A percentile compares a stretch with the other conserved stretches of the same genome.
Evolutionary conservation across 257 asterid species (phyloP).

Genomic region (Penstemon davidsonii): DNA sequence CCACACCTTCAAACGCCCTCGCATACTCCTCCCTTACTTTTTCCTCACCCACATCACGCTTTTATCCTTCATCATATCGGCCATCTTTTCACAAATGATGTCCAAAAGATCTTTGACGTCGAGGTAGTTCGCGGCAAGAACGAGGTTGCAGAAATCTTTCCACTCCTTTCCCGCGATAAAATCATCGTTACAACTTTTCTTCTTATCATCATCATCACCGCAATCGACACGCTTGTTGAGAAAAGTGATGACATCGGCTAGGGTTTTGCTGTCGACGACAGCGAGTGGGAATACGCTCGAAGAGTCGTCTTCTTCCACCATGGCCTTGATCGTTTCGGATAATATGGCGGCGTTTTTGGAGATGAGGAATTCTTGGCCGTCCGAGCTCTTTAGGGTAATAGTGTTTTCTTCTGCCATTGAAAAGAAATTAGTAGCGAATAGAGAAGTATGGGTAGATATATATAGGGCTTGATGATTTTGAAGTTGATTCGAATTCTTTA

Average conservation of each 20-base stretch:
- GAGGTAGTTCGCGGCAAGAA: conserved; percentile 24
- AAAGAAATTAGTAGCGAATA: no score
- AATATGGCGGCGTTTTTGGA: background rate
- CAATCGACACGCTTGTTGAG: background rate
- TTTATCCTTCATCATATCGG: conserved; percentile 18
- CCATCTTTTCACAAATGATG: background rate
- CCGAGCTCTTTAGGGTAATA: conserved; percentile 18
- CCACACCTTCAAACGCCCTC: conserved; percentile 21
- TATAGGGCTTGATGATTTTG: no score
- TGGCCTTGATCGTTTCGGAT: conserved; percentile 7
- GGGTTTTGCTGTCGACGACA: conserved; percentile 17
- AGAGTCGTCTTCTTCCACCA: conserved; percentile 26
- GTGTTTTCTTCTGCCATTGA: background rate
- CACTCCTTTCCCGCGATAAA: background rate
- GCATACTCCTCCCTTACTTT: background rate
- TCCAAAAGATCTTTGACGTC: conserved; percentile 5
- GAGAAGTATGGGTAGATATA: no score
- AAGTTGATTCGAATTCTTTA: no score
- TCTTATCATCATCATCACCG: background rate
- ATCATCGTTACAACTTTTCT: conserved; percentile 11
- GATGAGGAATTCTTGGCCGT: conserved; percentile 6
- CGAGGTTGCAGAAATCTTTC: background rate
- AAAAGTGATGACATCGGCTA: conserved; percentile 14
- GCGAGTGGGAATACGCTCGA: conserved; percentile 17
- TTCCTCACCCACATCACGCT: conserved; percentile 8